Percentiles rank a stretch among this genome's conserved stretches.
phyloP scores from a whole-genome alignment of 768 basidiomycete genomes.

The Phaffia tasmanica region DNA sequence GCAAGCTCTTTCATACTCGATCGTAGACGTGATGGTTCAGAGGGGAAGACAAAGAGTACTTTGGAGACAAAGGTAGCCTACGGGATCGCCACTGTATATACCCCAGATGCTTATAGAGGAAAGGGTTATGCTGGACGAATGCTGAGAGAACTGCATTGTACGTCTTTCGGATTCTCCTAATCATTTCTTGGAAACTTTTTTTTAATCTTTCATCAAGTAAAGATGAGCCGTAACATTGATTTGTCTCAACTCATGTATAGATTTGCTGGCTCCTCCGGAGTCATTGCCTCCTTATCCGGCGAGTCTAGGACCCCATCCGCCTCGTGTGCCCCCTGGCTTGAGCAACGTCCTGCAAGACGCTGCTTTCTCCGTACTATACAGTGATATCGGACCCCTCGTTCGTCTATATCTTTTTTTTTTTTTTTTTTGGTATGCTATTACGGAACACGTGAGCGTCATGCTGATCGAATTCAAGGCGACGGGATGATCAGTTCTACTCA shows the following conservation, averaged over 20 bases:
- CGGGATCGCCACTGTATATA: constrained; percentile 18
- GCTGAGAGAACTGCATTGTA: constrained; percentile 16
- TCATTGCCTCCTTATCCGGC: constrained; percentile 12
- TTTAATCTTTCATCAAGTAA: no score
- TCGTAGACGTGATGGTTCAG: no score
- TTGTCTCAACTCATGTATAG: not conserved
- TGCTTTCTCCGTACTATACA: constrained; percentile 18
- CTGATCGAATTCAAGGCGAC: no score
- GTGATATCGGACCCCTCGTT: constrained; percentile 12
- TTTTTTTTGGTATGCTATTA: no score
- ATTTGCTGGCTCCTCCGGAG: constrained; percentile 1
- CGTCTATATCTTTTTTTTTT: no score
- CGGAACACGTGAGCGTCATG: no score
- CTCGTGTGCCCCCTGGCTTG: not conserved
- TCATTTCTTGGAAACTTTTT: no score
- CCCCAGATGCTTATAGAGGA: not conserved
- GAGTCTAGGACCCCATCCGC: not conserved
- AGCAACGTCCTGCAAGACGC: not conserved
- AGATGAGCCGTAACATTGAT: no score
- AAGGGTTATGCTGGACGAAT: constrained; percentile 13
- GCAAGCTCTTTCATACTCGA: not conserved
- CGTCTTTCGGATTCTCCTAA: not conserved
- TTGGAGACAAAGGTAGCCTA: not conserved
- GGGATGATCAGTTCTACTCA: constrained; percentile 7
- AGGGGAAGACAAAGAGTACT: no score